These are phyloP conservation scores for Aspergillus ibericus DNA, from an alignment of 2,329 filamentous ascomycete genomes.

Conservation along the genomic window DNA sequence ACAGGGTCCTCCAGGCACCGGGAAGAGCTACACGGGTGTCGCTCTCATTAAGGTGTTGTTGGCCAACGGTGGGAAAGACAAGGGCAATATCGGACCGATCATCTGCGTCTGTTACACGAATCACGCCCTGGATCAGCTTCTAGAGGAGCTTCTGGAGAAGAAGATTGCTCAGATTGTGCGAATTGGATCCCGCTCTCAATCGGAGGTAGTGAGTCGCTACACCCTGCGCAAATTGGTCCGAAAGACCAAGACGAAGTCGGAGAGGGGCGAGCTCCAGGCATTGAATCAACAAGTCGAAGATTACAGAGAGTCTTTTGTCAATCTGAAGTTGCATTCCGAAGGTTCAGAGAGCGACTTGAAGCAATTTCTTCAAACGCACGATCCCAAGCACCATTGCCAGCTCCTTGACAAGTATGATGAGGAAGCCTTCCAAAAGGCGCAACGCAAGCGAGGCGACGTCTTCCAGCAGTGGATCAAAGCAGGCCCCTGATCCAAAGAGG, in stretches of 20 bases:
- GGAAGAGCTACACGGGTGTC: conserved; percentile 30
- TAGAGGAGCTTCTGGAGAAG: conserved; percentile 57
- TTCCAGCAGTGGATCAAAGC: conserved; percentile 24
- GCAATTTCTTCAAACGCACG: conserved; percentile 15
- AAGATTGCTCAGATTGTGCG: conserved; percentile 54
- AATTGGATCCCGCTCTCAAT: conserved; percentile 61
- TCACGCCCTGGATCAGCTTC: conserved; percentile 58
- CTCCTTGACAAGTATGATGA: conserved; percentile 10
- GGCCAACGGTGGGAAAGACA: conserved; percentile 22
- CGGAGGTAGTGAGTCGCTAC: conserved; percentile 50
- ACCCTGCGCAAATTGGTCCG: conserved; percentile 47
- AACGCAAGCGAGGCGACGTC: neutral
- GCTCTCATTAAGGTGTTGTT: conserved; percentile 28
- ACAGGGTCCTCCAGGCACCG: conserved; percentile 32
- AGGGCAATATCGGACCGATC: conserved; percentile 45
- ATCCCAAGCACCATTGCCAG: conserved; percentile 4
- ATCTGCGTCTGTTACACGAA: conserved; percentile 54
- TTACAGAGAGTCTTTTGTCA: conserved; percentile 2
- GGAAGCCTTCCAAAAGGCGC: conserved; percentile 21
- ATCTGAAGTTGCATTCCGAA: conserved; percentile 8
- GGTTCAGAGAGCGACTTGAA: conserved; percentile 14
- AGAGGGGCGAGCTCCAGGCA: conserved; percentile 21
- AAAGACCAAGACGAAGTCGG: conserved; percentile 40
- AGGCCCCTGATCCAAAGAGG: conserved; percentile 1
- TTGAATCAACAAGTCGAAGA: conserved; percentile 12